Base-by-base conservation (phyloP, 371 early-diverging fungal species). In the Mucor sp. region DNA sequence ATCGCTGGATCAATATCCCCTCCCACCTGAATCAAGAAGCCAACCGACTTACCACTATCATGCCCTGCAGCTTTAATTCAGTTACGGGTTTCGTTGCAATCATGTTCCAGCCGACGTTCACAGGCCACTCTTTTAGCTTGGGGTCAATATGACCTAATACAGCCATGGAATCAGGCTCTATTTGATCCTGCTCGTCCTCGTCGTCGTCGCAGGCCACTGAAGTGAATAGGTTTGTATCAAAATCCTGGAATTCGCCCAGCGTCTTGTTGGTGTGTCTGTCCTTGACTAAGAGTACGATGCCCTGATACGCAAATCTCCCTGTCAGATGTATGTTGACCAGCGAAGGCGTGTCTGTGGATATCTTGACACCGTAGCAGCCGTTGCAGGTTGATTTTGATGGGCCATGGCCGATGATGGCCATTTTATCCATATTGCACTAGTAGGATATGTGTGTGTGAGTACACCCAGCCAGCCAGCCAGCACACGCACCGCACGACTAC, bases 191-290 rank as follows among this genome's bases (percentile, higher is more conserved):
- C 25, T 74, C 76, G 21, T 68, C 73, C 48, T 72, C 76, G 47
- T 78, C 77, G 33, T 83, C 83, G 39, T 78, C 80, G 33, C 83
- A 83, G 27, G 72, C 77, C 7, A 83, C 83, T n/a, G 83, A 72
- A 1, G 67, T 66, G 66, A 75, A 79, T 6, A 67, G 12, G 19
- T 56, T 58, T 39, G 72, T 70, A 44, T 77, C 72, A 60, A 71
- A 83, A 9, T 71, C 65, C 27, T 71, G 63, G 65, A 83, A 83
- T 48, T 69, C 72, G 1, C 83, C 83, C 30, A 83, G 70, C 0
- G 81, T 79, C 61, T 70, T 66, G 47, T 80, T 77, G 7, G 66
- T 66, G 43, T 65, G 30, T 53, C 27, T 65, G 58, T 83, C 72
- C 35, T 80, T 80, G 39, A 83, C 81, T 44, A 76, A 70, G 9